Base-by-base conservation (phyloP, 306 rosid genomes). In the Quercus wislizeni region DNA sequence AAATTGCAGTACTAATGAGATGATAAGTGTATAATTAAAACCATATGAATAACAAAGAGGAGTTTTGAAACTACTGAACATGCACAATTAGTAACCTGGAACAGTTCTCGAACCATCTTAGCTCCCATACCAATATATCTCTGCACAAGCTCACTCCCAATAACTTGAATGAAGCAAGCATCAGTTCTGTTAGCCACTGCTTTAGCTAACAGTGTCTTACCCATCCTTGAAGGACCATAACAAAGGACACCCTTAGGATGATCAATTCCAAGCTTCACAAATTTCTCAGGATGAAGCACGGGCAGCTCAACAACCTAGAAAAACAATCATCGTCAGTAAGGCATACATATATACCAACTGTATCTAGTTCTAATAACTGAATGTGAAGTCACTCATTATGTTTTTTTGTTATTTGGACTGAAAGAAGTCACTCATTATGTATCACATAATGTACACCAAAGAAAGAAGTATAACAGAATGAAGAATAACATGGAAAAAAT, bases 241-340 rank as follows among this genome's bases (percentile, higher is more conserved):
- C 98, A 96, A 35, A 96, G 98, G 79, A 96, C 99, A 80, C 99
- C 99, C 83, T 96, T 96, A 15, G 97, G 99, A 86, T 94, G 98
- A 88, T 96, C 99, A 70, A 96, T 93, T 78, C 97, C 99, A 67
- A 96, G 98, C 90, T 96, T 91, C 78, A 90, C 97, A 72, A 93
- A 96, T 80, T 93, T 93, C 93, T 96, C 98, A 0, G 97, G 99
- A 69, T 96, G 99, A 87, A 93, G 98, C 97, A 96, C 91, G 73
- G 98, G 99, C 61, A 96, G 89, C 85, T 91, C 99, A 81, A 35
- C 99, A 84, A 96, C 99, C 99, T 96, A 76, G 82, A 52, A 31
- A 64, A 49, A 58, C 4, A 64, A 55, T 62, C 1, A 18, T 4
- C 35, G 35, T 84, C 76, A 87, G 85, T 20, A 59, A 23, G 71